Evolutionary conservation across 2,329 filamentous ascomycete species (phyloP), one percentile per base, ranked within the genome.

Genomic region (Biscogniauxia mediterranea): DNA sequence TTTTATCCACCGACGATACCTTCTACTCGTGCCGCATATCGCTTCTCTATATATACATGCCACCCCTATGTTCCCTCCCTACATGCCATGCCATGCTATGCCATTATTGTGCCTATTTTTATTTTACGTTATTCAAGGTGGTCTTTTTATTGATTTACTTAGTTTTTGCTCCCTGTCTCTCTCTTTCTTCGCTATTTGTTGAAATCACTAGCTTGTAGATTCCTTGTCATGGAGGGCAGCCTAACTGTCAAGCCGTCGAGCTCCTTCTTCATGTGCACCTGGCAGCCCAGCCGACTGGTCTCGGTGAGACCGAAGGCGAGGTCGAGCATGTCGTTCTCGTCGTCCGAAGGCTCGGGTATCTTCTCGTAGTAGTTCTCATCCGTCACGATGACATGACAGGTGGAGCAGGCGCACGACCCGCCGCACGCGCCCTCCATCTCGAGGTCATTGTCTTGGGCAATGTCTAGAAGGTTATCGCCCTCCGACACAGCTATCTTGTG

Each of bases 371-470:
- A 84, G 4, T 85, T 84, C 52, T 91, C 86, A 71, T 90, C 87
- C 61, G 85, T 77, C 46, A 97, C 90, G 64, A 97, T 93, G 60
- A 96, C 89, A 78, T 97, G 93, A 79, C 93, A 97, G 5, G 93
- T 97, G 60, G 91, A 95, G 79, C 93, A 97, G 58, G 93, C 93
- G 77, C 93, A 97, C 38, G 91, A 95, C 21, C 93, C 95, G 68
- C 95, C 95, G 73, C 95, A 99, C 13, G 95, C 95, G 64, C 95
- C 93, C 81, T 99, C 95, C 94, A 99, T 98, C 76, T 99, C 95
- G 51, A 99, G 81, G 73, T 98, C 94, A 76, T 98, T 86, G 53
- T 90, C 92, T 75, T 97, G 94, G 21, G 94, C 95, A 72, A 99
- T 94, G 72, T 98, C 94, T 58, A 99, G 83, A 58, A 99, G 81